A percentile compares a stretch with the other conserved stretches of the same genome.
These are phyloP conservation scores for Fusarium abutilonis DNA, from an alignment of 2,329 filamentous ascomycete genomes.

Conservation along the genomic window DNA sequence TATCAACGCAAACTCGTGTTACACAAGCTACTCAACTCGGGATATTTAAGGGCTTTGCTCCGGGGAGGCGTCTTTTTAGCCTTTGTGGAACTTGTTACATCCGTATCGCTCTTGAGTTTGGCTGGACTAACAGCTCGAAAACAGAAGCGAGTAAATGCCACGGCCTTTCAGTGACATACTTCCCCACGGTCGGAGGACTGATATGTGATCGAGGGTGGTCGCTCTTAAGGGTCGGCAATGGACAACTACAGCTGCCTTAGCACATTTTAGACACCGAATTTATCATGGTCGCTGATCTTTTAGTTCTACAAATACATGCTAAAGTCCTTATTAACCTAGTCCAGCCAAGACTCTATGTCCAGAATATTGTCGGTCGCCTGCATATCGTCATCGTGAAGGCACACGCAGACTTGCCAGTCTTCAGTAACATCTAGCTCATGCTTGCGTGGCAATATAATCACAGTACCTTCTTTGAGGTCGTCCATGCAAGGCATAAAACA, in stretches of 20 bases:
- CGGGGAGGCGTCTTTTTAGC: background rate
- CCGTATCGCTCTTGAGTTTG: background rate
- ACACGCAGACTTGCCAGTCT: conserved; percentile 32
- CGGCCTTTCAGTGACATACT: background rate
- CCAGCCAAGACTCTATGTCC: conserved; percentile 6
- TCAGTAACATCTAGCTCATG: background rate
- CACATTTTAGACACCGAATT: no score
- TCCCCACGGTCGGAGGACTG: background rate
- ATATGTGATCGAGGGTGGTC: no score
- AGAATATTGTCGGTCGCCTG: conserved; percentile 4
- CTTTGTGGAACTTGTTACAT: background rate
- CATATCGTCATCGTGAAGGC: conserved; percentile 19
- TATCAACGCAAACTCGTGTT: background rate
- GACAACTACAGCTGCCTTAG: no score
- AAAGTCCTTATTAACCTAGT: background rate
- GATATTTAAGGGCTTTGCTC: background rate
- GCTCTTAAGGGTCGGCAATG: no score
- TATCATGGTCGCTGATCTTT: no score
- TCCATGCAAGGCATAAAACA: conserved; percentile 30
- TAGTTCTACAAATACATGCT: no score
- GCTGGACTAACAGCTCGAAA: background rate
- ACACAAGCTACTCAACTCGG: background rate
- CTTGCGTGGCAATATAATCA: conserved; percentile 35
- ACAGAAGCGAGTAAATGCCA: background rate
- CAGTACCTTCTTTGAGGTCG: conserved; percentile 29